phyloP scores from a whole-genome alignment of 441 rosid genomes.

The California macrophylla region DNA sequence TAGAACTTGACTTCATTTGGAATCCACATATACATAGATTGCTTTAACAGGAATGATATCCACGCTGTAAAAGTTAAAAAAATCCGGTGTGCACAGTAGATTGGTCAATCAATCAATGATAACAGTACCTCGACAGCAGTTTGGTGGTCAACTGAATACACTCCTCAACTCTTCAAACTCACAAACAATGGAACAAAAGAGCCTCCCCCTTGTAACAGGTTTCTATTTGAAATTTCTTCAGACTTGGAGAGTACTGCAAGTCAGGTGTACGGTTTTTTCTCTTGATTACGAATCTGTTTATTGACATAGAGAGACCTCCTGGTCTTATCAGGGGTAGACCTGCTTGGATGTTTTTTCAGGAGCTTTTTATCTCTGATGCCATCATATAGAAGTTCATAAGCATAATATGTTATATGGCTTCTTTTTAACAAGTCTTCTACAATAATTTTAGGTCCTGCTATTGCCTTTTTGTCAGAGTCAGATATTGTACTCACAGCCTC shows the following conservation, averaged over 20 bases:
- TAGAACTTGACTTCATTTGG: too few relatives aligned
- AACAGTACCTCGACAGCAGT: neutral
- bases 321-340: conserved; percentile 15
- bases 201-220: neutral
- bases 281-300: neutral
- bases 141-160: neutral
- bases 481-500: conserved; percentile 61
- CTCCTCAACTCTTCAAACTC: neutral
- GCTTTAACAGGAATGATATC: neutral
- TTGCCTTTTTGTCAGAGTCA: conserved; percentile 63
- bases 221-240: neutral
- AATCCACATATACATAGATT: neutral
- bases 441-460: conserved; percentile 84
- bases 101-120: neutral
- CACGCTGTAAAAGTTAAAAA: neutral
- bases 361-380: conserved; percentile 71
- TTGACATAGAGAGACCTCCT: conserved; percentile 12
- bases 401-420: conserved; percentile 65
- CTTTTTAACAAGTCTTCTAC: conserved; percentile 83
- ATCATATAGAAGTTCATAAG: conserved; percentile 79
- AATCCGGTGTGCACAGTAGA: neutral
- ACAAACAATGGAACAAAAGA: neutral
- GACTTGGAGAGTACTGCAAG: neutral
- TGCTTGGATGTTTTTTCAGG: conserved; percentile 37
- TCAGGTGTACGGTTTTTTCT: neutral